Conservation (phyloP, 257 asterid species). For the Solanum pennellii region DNA sequence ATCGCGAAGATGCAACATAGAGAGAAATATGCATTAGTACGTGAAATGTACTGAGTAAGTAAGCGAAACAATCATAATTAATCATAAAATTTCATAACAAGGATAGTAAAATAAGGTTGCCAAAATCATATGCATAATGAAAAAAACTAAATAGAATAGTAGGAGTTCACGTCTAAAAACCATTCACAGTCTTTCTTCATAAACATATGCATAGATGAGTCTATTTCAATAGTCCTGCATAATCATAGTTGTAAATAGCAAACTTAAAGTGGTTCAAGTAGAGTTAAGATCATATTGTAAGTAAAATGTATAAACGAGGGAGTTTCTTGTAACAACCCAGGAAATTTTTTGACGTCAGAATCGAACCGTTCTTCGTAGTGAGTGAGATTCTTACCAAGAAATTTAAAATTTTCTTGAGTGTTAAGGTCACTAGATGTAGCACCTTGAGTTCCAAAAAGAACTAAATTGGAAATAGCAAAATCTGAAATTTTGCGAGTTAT, state of each 20-base stretch:
- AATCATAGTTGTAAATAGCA: neutral
- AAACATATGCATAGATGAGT: neutral
- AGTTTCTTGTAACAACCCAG: too few relatives aligned
- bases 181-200: neutral
- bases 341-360: too few relatives aligned
- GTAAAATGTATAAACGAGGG: neutral
- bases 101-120: neutral
- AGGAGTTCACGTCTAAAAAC: neutral
- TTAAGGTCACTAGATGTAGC: too few relatives aligned
- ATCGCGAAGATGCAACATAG: neutral
- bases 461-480: too few relatives aligned
- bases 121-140: neutral
- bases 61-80: neutral
- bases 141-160: neutral
- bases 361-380: too few relatives aligned
- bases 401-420: too few relatives aligned
- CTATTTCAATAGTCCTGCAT: neutral
- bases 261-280: neutral
- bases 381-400: too few relatives aligned
- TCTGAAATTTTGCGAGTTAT: too few relatives aligned
- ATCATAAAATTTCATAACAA: neutral
- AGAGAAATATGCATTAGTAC: neutral
- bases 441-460: too few relatives aligned
- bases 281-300: neutral
- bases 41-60: neutral